A percentile compares a stretch with the other conserved stretches of the same genome.
Conservation (phyloP, 2,329 filamentous ascomycete species). For the Beauveria scarabaeidicola region DNA sequence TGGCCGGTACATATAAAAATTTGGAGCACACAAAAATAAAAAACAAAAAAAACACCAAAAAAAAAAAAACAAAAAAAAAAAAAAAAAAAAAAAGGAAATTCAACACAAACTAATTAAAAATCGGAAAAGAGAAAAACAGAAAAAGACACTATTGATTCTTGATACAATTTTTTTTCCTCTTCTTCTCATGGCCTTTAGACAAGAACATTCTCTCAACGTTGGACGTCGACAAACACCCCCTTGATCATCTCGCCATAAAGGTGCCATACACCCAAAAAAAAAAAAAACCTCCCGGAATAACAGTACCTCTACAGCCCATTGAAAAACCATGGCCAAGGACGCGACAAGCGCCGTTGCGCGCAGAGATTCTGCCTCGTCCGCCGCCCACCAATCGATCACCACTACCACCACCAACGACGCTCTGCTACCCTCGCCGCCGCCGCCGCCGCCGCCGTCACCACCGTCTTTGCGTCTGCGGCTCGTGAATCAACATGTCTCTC, state of each 20-base stretch:
- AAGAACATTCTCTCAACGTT: background rate
- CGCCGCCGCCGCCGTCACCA: background rate
- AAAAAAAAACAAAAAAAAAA: too few relatives aligned
- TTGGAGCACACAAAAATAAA: too few relatives aligned
- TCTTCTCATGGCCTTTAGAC: background rate
- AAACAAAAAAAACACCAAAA: too few relatives aligned
- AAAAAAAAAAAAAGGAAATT: too few relatives aligned
- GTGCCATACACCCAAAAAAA: background rate
- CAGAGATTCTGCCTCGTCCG: background rate
- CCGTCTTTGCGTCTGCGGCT: background rate
- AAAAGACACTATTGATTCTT: background rate
- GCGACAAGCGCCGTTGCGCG: background rate
- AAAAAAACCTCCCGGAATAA: background rate
- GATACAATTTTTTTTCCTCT: background rate
- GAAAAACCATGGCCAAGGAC: background rate
- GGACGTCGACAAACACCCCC: background rate
- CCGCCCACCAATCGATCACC: background rate
- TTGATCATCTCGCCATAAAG: too few relatives aligned
- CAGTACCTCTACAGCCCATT: too few relatives aligned
- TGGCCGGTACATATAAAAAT: too few relatives aligned
- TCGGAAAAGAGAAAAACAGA: background rate
- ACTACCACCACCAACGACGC: background rate
- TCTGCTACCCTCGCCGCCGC: background rate
- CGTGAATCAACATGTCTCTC: background rate
- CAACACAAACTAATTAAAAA: background rate